phyloP scores from a whole-genome alignment of 495 filamentous ascomycete species.

The Saxophila tyrrhenica region DNA sequence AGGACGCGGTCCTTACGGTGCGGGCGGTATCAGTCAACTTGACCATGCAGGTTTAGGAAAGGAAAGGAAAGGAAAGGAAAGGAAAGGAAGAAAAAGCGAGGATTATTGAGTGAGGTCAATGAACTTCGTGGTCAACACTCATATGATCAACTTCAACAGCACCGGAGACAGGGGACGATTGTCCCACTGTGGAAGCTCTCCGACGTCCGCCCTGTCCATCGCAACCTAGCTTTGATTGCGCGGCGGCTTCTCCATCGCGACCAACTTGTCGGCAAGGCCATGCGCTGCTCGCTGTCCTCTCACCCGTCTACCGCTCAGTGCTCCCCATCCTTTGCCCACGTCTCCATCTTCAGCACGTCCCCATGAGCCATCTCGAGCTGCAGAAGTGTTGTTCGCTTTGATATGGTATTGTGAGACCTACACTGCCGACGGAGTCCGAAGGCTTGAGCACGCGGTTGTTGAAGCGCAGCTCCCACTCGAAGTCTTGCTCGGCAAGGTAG shows the following conservation, averaged over 20 bases:
- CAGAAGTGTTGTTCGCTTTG: background rate
- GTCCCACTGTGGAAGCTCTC: too few species aligned
- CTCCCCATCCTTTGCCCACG: background rate
- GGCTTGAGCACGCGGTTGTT: background rate
- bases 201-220: background rate
- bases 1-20: too few species aligned
- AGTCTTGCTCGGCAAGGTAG: background rate
- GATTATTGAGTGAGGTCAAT: too few species aligned
- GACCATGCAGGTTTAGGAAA: too few species aligned
- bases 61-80: too few species aligned
- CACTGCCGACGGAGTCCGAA: background rate
- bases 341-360: background rate
- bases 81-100: too few species aligned
- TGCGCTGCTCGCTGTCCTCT: background rate
- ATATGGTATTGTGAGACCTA: background rate
- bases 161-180: background rate
- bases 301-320: background rate
- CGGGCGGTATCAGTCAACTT: too few species aligned
- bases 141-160: too few species aligned
- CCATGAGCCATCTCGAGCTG: background rate
- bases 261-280: background rate
- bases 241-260: background rate
- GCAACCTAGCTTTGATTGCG: background rate
- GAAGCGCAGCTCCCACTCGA: background rate
- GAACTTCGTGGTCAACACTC: too few species aligned